Percentiles rank a stretch among this genome's conserved stretches.
These are phyloP conservation scores for Tylopilus felleus DNA, from an alignment of 768 basidiomycete genomes.

Conservation along the genomic window DNA sequence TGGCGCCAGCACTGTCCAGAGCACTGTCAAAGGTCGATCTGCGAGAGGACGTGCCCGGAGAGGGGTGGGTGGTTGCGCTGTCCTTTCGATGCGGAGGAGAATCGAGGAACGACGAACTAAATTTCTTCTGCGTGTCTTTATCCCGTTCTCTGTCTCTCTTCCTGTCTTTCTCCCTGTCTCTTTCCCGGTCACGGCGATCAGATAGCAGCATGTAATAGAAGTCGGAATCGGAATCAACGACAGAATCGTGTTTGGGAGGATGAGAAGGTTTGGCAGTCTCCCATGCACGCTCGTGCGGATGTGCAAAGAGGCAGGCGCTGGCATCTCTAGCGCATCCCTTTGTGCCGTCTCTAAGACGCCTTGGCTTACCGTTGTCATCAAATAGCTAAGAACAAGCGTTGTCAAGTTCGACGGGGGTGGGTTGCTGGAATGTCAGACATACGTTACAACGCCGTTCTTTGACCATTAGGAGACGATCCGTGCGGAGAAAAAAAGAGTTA, in stretches of 20 bases:
- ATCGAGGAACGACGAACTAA: neutral
- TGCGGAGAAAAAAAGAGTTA: neutral
- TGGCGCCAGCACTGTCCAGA: constrained; percentile 2
- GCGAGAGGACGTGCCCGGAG: constrained; percentile 15
- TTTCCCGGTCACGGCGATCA: constrained; percentile 16
- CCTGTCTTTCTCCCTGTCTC: constrained; percentile 3
- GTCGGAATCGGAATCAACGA: constrained; percentile 22
- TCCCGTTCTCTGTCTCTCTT: neutral
- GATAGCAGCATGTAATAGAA: constrained; percentile 21
- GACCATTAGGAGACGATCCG: neutral
- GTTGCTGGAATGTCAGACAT: constrained; percentile 8
- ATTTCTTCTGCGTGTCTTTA: constrained; percentile 8
- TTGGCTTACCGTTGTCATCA: constrained; percentile 28
- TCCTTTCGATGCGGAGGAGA: constrained; percentile 17
- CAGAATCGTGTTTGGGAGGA: constrained; percentile 20
- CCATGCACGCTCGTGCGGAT: constrained; percentile 35
- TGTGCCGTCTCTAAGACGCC: constrained; percentile 18
- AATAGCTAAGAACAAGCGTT: constrained; percentile 18
- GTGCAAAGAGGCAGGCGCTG: constrained; percentile 27
- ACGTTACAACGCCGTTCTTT: constrained; percentile 33
- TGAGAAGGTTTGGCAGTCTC: constrained; percentile 23
- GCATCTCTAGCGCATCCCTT: constrained; percentile 23
- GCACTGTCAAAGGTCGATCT: constrained; percentile 11
- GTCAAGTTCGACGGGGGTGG: constrained; percentile 2
- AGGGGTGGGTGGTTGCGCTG: constrained; percentile 12